Evolutionary conservation across 192 early-diverging fungal species (phyloP), one percentile per base, ranked within the genome.

Genomic region (Ambispora gerdemannii): DNA sequence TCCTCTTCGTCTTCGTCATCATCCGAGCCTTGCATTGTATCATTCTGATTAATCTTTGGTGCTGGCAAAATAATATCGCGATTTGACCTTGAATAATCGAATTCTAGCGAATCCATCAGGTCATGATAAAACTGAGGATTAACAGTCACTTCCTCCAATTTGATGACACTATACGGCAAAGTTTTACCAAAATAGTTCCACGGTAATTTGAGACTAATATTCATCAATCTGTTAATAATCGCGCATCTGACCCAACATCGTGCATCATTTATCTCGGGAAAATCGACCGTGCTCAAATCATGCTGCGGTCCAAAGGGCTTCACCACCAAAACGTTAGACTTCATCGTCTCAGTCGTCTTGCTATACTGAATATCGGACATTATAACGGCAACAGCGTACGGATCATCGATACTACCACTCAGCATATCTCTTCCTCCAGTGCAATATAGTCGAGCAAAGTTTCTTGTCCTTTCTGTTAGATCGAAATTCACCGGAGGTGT

Each of bases 251-350:
- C 73, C 78, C 78, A 80, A 28, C 50, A 43, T 33, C 38, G 27
- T 10, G 71, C 75, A 22, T 75, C 74, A 7, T 71, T 73, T 15
- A 75, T 74, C n/a, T 80, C 78, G 27, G 74, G 47, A 73, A 76
- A 75, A 13, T 74, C 75, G 13, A 76, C 71, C 0, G 78, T 76
- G 43, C 71, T 52, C 75, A 79, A 75, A 13, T 76, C 73, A 50
- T 80, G 71, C 32, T 64, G n/a, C 8, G 74, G 71, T 19, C 78
- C 78, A 70, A 80, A 75, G 3, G 78, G 78, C 32, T 76, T 80
- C 0, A 66, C 73, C 11, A 80, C 72, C 35, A 76, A 34, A 6
- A 65, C 73, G 8, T 66, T 63, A 52, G 50, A 73, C 4, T 53
- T 58, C 49, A 80, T 55, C 10, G 22, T 13, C 10, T 49, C 13